These are phyloP conservation scores for Rhodomyrtus tomentosa DNA, from an alignment of 345 rosid species.

Conservation along the genomic window DNA sequence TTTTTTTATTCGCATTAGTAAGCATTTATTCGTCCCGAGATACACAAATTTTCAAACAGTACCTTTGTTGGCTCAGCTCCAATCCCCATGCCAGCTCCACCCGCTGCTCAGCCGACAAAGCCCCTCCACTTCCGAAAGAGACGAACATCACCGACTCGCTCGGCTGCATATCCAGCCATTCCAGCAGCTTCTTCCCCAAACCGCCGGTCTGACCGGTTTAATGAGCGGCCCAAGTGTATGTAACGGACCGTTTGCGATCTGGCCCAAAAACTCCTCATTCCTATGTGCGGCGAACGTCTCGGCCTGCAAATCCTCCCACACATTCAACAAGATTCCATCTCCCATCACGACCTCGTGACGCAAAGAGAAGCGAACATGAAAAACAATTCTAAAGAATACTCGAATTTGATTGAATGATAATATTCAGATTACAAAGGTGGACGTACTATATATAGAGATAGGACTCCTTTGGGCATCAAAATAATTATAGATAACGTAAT, in stretches of 20 bases:
- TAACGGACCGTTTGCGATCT: conserved; percentile 14
- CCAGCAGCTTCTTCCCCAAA: neutral
- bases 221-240: conserved; percentile 39
- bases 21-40: too few species aligned
- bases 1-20: too few species aligned
- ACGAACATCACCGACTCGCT: conserved; percentile 45
- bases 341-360: conserved; percentile 12
- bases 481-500: too few species aligned
- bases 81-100: conserved; percentile 52
- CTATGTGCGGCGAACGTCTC: conserved; percentile 23
- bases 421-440: too few species aligned
- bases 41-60: too few species aligned
- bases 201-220: neutral
- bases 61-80: conserved; percentile 37
- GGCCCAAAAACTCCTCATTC: conserved; percentile 7
- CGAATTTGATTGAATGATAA: too few species aligned
- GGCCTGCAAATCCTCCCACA: conserved; percentile 46
- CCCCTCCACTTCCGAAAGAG: conserved; percentile 74
- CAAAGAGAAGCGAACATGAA: too few species aligned
- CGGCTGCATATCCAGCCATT: conserved; percentile 47
- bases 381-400: too few species aligned
- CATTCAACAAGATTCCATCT: conserved; percentile 50
- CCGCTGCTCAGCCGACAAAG: conserved; percentile 32
- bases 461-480: too few species aligned
- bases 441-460: too few species aligned